Evolutionary conservation across 2,329 filamentous ascomycete species (phyloP).

Genomic region (Cladobotryum protrusum): DNA sequence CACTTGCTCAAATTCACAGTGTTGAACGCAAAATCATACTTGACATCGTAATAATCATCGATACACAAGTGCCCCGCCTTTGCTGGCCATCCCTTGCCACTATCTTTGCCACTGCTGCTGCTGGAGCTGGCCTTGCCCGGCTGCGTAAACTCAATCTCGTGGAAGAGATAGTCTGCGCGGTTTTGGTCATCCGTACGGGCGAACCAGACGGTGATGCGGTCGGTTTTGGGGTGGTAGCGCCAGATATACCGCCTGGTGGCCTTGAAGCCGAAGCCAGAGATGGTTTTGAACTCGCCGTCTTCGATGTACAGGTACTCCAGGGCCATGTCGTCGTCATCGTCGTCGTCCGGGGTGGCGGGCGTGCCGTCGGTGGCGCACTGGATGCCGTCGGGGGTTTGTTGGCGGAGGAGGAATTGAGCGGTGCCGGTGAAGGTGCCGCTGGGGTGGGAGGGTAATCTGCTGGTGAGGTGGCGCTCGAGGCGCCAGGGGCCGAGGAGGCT

Average conservation of each 20-base stretch:
- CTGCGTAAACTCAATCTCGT: constrained; percentile 58
- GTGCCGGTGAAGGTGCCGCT: constrained; percentile 60
- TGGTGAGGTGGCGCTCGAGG: constrained; percentile 51
- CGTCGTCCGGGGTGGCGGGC: not conserved
- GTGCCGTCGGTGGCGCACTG: constrained; percentile 21
- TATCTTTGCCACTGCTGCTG: not conserved
- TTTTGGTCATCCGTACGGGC: constrained; percentile 55
- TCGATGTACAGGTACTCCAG: constrained; percentile 65
- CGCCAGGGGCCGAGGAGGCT: constrained; percentile 66
- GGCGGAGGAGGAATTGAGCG: constrained; percentile 57
- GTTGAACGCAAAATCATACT: constrained; percentile 59
- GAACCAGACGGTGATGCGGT: constrained; percentile 68
- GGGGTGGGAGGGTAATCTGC: constrained; percentile 50
- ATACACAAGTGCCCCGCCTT: constrained; percentile 64
- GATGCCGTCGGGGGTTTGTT: constrained; percentile 49
- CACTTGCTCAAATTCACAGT: constrained; percentile 53
- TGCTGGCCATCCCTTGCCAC: constrained; percentile 51
- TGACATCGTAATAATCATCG: constrained; percentile 64
- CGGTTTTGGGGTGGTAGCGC: constrained; percentile 56
- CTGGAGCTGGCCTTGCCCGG: constrained; percentile 18
- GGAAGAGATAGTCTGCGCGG: constrained; percentile 67
- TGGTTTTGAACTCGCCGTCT: constrained; percentile 57
- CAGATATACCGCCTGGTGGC: constrained; percentile 65
- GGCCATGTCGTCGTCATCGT: constrained; percentile 28
- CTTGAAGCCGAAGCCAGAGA: constrained; percentile 49